phyloP scores from a whole-genome alignment of 2,329 filamentous ascomycete genomes.

The Cladophialophora bantiana region DNA sequence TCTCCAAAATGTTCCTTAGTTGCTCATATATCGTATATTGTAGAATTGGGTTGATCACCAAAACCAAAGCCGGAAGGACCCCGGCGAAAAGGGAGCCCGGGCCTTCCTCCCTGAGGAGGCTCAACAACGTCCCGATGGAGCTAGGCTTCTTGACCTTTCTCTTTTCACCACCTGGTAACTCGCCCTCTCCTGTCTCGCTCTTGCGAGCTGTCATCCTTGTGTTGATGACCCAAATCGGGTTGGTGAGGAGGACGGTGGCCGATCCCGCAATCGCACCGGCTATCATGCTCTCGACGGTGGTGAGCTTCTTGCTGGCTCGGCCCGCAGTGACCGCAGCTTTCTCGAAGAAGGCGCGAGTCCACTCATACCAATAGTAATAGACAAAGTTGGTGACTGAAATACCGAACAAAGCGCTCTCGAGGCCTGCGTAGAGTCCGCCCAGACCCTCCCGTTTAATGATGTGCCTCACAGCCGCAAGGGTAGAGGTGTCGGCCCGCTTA shows the following conservation, averaged over 20 bases:
- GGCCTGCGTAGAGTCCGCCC: constrained; percentile 85
- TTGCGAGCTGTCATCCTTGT: constrained; percentile 95
- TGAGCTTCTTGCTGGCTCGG: constrained; percentile 79
- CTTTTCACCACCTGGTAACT: constrained; percentile 47
- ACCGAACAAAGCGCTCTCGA: constrained; percentile 93
- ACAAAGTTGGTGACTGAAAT: constrained; percentile 99
- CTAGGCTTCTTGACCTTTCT: constrained; percentile 65
- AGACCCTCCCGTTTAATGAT: constrained; percentile 94
- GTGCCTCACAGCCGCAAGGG: constrained; percentile 79
- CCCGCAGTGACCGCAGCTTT: constrained; percentile 75
- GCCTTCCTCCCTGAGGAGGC: constrained; percentile 83
- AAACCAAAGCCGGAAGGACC: constrained; percentile 87
- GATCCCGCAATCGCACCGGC: constrained; percentile 92
- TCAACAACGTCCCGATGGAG: constrained; percentile 80
- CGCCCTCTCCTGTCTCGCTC: constrained; percentile 58
- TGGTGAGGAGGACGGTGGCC: constrained; percentile 93
- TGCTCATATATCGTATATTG: constrained; percentile 99
- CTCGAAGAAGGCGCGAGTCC: constrained; percentile 85
- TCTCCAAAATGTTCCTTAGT: constrained; percentile 90
- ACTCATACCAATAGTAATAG: constrained; percentile 99
- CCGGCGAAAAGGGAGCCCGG: constrained; percentile 86
- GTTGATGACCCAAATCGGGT: constrained; percentile 99
- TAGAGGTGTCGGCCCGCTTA: constrained; percentile 84
- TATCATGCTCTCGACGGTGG: constrained; percentile 91
- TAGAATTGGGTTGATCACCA: constrained; percentile 97